A percentile compares a stretch with the other conserved stretches of the same genome.
phyloP scores from a whole-genome alignment of 768 basidiomycete species.

The Pisolithus albus region DNA sequence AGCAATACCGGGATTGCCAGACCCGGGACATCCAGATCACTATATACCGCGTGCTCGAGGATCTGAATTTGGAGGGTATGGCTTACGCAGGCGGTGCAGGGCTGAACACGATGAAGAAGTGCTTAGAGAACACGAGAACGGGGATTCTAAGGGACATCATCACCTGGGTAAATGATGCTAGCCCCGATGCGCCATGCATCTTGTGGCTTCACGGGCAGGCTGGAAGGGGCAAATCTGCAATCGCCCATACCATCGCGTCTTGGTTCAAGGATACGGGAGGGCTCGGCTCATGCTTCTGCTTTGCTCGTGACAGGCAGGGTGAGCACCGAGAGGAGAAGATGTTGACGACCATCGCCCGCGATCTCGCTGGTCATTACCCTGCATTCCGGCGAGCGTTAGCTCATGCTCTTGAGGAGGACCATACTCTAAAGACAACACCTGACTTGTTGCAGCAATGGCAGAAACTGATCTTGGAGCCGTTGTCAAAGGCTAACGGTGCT shows the following conservation, averaged over 20 bases:
- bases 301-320: background rate
- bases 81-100: background rate
- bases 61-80: background rate
- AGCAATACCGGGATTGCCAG: background rate
- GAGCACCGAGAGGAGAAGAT: background rate
- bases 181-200: background rate
- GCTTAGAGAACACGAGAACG: background rate
- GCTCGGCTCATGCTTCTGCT: constrained; percentile 1
- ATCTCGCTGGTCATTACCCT: background rate
- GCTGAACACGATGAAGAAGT: background rate
- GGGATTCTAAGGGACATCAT: background rate
- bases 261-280: background rate
- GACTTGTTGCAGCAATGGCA: background rate
- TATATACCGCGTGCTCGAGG: background rate
- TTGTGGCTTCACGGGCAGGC: background rate
- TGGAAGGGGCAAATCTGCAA: background rate
- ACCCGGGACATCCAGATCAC: background rate
- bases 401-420: background rate
- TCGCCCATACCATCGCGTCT: constrained; percentile 1
- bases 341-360: background rate
- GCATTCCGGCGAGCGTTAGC: background rate
- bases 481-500: background rate
- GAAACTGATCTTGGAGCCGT: background rate
- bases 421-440: background rate
- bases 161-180: background rate